Percentiles rank a stretch among this genome's conserved stretches.
phyloP scores from a whole-genome alignment of 192 early-diverging fungal species.

The Coemansia sp. region DNA sequence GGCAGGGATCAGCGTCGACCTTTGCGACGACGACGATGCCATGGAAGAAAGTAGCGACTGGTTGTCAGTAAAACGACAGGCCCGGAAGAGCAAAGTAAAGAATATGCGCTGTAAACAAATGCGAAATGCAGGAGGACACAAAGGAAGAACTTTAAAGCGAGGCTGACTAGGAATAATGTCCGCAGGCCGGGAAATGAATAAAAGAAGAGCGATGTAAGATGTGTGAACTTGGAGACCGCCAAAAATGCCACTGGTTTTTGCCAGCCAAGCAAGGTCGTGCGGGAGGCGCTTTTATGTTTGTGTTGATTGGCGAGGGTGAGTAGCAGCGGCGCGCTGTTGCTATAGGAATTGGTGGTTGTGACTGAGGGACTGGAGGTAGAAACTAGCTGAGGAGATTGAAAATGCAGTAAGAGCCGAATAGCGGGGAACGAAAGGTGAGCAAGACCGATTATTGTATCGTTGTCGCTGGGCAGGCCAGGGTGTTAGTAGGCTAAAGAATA shows the following conservation, averaged over 20 bases:
- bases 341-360: neutral
- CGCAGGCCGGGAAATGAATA: constrained; percentile 7
- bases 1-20: neutral
- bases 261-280: neutral
- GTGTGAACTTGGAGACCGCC: neutral
- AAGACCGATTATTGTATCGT: constrained; percentile 3
- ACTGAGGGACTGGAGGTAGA: neutral
- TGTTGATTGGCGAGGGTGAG: neutral
- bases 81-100: neutral
- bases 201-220: neutral
- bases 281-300: neutral
- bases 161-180: neutral
- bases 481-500: neutral
- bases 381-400: constrained; percentile 3
- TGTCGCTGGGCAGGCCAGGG: neutral
- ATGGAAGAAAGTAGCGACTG: neutral
- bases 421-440: neutral
- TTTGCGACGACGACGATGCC: neutral
- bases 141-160: neutral
- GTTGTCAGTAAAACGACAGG: neutral
- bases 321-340: neutral
- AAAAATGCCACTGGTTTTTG: neutral
- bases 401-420: constrained; percentile 7
- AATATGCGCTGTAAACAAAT: neutral
- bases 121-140: neutral